These are phyloP conservation scores for Dioszegia crocea DNA, from an alignment of 768 basidiomycete genomes.

Conservation along the genomic window DNA sequence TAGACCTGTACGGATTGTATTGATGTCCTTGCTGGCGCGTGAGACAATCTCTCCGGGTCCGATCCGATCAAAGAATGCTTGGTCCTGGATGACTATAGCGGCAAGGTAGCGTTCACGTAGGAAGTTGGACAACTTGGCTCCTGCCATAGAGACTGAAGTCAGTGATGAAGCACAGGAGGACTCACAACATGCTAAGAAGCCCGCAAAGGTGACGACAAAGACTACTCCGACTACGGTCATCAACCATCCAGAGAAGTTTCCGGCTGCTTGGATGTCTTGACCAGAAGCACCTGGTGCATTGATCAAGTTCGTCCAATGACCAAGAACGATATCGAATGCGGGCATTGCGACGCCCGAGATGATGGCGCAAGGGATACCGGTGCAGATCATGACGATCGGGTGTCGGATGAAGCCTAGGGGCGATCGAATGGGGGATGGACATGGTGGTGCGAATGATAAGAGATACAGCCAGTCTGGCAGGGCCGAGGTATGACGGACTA, in stretches of 20 bases:
- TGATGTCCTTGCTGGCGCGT: slow-evolving; percentile 31
- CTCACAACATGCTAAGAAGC: slow-evolving; percentile 34
- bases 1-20: slow-evolving; percentile 23
- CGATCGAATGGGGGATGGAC: slow-evolving; percentile 18
- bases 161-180: background rate
- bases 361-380: slow-evolving; percentile 27
- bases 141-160: slow-evolving; percentile 26
- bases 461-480: slow-evolving; percentile 33
- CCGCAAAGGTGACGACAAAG: slow-evolving; percentile 15
- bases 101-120: slow-evolving; percentile 33
- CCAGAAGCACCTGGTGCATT: background rate
- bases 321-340: slow-evolving; percentile 33
- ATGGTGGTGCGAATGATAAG: slow-evolving; percentile 31
- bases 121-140: slow-evolving; percentile 20
- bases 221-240: slow-evolving; percentile 30
- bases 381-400: slow-evolving; percentile 20
- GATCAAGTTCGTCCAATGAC: slow-evolving; percentile 38
- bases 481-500: slow-evolving; percentile 4
- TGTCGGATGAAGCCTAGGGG: slow-evolving; percentile 19
- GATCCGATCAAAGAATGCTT: slow-evolving; percentile 35
- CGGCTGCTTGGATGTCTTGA: slow-evolving; percentile 6
- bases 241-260: slow-evolving; percentile 29
- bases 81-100: slow-evolving; percentile 31
- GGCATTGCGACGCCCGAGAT: slow-evolving; percentile 32
- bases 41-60: slow-evolving; percentile 36